A percentile compares a stretch with the other conserved stretches of the same genome.
Evolutionary conservation across 441 rosid species (phyloP).

Genomic region (Eutrema salsugineum): DNA sequence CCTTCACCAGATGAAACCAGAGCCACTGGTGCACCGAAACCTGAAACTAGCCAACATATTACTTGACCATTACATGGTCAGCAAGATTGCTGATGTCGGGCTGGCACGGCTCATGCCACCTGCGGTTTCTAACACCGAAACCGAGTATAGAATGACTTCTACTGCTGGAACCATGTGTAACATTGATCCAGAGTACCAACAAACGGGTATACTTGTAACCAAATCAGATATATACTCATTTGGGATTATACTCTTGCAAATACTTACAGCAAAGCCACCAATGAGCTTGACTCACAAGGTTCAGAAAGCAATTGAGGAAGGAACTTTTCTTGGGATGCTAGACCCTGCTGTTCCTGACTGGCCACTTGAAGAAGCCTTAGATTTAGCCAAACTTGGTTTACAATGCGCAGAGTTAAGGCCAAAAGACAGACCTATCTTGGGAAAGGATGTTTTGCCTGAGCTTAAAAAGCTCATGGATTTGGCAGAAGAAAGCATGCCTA

Average conservation of each 20-base stretch:
- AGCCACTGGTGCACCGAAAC: slow-evolving; percentile 84
- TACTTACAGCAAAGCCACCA: slow-evolving; percentile 73
- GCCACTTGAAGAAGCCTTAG: slow-evolving; percentile 62
- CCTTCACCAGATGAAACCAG: slow-evolving; percentile 87
- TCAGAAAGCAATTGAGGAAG: slow-evolving; percentile 47
- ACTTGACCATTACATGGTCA: slow-evolving; percentile 67
- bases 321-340: slow-evolving; percentile 42
- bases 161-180: slow-evolving; percentile 88
- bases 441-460: slow-evolving; percentile 52
- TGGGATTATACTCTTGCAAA: slow-evolving; percentile 70
- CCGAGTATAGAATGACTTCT: slow-evolving; percentile 75
- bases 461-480: slow-evolving; percentile 55
- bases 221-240: slow-evolving; percentile 79
- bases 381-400: slow-evolving; percentile 58
- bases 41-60: slow-evolving; percentile 83
- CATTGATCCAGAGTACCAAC: slow-evolving; percentile 90
- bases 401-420: slow-evolving; percentile 67
- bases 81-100: slow-evolving; percentile 86
- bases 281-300: slow-evolving; percentile 74
- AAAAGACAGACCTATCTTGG: slow-evolving; percentile 74
- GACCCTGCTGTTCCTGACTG: slow-evolving; percentile 66
- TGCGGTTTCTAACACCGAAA: slow-evolving; percentile 49
- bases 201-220: slow-evolving; percentile 77
- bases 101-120: slow-evolving; percentile 84
- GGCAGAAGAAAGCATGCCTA: slow-evolving; percentile 38